A percentile compares a stretch with the other conserved stretches of the same genome.
These are phyloP conservation scores for Aureobasidium zeae DNA, from an alignment of 2,329 filamentous ascomycete species.

Conservation along the genomic window DNA sequence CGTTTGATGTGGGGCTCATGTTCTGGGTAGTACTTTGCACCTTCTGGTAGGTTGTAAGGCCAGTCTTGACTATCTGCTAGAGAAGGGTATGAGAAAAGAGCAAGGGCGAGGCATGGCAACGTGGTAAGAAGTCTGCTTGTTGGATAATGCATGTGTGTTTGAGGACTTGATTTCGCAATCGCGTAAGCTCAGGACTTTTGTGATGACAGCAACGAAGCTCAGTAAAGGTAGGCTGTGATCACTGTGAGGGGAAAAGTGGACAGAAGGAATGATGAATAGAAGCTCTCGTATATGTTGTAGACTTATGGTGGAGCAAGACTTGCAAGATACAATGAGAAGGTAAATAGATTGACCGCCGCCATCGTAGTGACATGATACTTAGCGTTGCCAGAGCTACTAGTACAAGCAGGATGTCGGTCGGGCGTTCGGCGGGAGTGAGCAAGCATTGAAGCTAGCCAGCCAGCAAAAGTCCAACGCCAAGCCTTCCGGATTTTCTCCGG, in stretches of 20 bases:
- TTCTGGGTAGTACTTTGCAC: constrained; percentile 40
- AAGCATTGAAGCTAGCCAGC: background rate
- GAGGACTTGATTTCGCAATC: background rate
- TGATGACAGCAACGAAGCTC: no score
- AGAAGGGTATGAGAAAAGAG: no score
- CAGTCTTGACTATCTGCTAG: constrained; percentile 30
- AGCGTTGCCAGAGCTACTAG: constrained; percentile 15
- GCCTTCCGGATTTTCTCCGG: no score
- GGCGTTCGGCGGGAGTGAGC: no score
- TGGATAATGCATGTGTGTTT: background rate
- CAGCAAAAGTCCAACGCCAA: no score
- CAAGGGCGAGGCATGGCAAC: no score
- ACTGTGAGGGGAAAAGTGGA: no score
- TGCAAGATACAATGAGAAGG: background rate
- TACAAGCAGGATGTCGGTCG: constrained; percentile 1
- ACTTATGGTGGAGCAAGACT: background rate
- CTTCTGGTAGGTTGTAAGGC: constrained; percentile 39
- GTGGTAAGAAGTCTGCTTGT: background rate
- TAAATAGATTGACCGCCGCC: constrained; percentile 15
- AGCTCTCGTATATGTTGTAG: no score
- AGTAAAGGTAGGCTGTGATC: no score
- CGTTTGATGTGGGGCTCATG: constrained; percentile 37
- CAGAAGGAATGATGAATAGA: no score
- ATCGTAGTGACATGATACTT: constrained; percentile 9
- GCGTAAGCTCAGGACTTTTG: background rate